A percentile compares a stretch with the other conserved stretches of the same genome.
Evolutionary conservation across 108 stramenopile genomes (phyloP).

Genomic region (Nitzschia sp.): DNA sequence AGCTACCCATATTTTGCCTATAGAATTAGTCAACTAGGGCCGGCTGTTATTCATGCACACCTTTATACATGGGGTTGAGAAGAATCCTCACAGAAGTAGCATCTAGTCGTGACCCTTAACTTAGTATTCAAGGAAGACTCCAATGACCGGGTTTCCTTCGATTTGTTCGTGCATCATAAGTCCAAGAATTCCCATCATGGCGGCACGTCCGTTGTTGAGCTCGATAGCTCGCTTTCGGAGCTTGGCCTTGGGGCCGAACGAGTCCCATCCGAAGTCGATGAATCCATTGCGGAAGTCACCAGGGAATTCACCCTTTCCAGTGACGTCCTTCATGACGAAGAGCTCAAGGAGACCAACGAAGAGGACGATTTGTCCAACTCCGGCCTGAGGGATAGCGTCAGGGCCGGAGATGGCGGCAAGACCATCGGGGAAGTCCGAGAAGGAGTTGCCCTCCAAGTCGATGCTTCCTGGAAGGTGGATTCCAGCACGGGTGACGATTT

Average conservation of each 20-base stretch:
- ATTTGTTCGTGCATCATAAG: slow-evolving; percentile 86
- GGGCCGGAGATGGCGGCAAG: slow-evolving; percentile 58
- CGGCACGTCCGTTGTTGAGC: slow-evolving; percentile 89
- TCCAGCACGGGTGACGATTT: slow-evolving; percentile 53
- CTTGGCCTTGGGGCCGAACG: slow-evolving; percentile 63
- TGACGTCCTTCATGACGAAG: slow-evolving; percentile 67
- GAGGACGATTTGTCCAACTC: slow-evolving; percentile 63
- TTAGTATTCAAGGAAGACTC: slow-evolving; percentile 39
- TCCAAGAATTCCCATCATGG: slow-evolving; percentile 87
- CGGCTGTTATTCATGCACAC: too few relatives aligned
- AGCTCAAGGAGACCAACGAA: slow-evolving; percentile 74
- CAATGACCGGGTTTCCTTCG: slow-evolving; percentile 50
- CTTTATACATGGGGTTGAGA: too few relatives aligned
- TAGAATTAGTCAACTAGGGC: too few relatives aligned
- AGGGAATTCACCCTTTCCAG: slow-evolving; percentile 55
- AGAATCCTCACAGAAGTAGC: too few relatives aligned
- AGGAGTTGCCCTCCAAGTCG: slow-evolving; percentile 42
- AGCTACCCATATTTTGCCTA: too few relatives aligned
- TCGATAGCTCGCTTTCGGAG: slow-evolving; percentile 83
- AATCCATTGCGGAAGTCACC: slow-evolving; percentile 81
- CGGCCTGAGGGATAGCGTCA: slow-evolving; percentile 57
- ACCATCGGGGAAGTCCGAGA: slow-evolving; percentile 62
- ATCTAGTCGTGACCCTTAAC: too few relatives aligned
- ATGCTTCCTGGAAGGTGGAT: slow-evolving; percentile 79
- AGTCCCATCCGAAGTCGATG: slow-evolving; percentile 83